phyloP scores from a whole-genome alignment of 2,329 filamentous ascomycete species.

The Cyclaneusma minus region DNA sequence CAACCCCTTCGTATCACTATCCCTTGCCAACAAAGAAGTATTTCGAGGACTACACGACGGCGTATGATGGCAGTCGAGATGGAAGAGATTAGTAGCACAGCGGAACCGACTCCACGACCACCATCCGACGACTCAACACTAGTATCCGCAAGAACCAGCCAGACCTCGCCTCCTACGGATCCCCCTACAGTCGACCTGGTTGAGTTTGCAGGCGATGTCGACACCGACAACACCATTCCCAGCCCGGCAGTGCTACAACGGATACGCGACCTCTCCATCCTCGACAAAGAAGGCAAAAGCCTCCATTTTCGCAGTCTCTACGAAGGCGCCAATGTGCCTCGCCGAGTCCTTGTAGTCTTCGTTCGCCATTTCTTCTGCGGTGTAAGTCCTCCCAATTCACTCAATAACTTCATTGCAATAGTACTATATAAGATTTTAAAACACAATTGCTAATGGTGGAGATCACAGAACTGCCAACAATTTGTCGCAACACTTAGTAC shows the following conservation, averaged over 20 bases:
- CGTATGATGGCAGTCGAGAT: too few species aligned
- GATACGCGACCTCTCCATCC: constrained; percentile 25
- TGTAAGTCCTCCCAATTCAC: constrained; percentile 9
- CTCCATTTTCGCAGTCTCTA: constrained; percentile 18
- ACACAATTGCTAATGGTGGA: background rate
- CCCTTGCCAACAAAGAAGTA: too few species aligned
- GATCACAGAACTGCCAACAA: constrained; percentile 19
- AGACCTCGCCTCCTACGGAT: too few species aligned
- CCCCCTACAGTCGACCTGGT: too few species aligned
- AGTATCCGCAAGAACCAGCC: too few species aligned
- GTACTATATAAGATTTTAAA: constrained; percentile 1
- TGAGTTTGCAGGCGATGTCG: constrained; percentile 40
- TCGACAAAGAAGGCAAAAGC: constrained; percentile 16
- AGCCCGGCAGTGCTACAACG: constrained; percentile 29
- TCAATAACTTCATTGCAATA: background rate
- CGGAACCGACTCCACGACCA: too few species aligned
- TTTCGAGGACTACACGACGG: too few species aligned
- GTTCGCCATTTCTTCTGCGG: constrained; percentile 23
- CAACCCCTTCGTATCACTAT: too few species aligned
- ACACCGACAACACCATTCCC: constrained; percentile 39
- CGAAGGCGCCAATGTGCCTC: constrained; percentile 17
- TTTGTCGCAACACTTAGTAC: constrained; percentile 15
- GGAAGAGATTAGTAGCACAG: too few species aligned
- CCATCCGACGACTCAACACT: too few species aligned
- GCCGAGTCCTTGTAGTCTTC: constrained; percentile 19